These are phyloP conservation scores for Leishmania aethiopica DNA, from an alignment of 208 protist species.

Conservation along the genomic window DNA sequence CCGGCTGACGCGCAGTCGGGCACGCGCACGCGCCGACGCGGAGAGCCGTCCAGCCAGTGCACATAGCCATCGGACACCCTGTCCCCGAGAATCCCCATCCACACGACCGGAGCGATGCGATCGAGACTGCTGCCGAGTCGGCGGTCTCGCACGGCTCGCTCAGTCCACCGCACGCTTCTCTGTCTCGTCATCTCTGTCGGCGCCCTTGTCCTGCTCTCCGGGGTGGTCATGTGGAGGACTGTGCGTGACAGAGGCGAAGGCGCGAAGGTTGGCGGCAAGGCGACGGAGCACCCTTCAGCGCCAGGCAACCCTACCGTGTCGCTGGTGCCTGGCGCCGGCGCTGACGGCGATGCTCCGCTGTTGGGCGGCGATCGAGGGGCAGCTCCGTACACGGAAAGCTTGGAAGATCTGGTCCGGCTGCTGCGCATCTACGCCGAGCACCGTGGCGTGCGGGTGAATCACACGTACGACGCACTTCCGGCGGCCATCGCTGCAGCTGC, in stretches of 20 bases:
- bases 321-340: background rate
- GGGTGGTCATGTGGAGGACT: background rate
- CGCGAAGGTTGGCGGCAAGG: background rate
- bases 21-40: background rate
- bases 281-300: background rate
- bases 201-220: background rate
- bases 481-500: background rate
- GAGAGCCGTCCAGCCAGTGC: background rate
- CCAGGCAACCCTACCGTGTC: background rate
- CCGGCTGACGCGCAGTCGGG: background rate
- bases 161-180: background rate
- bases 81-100: background rate
- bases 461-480: background rate
- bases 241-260: background rate
- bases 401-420: constrained; percentile 22
- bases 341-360: background rate
- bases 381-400: constrained; percentile 18
- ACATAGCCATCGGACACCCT: background rate
- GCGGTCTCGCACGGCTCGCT: constrained; percentile 13
- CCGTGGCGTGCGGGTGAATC: constrained; percentile 12
- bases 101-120: constrained; percentile 2
- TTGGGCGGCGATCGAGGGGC: background rate
- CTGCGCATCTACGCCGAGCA: constrained; percentile 19
- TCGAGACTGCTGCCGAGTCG: constrained; percentile 1
- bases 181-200: background rate